Evolutionary conservation across 2,329 filamentous ascomycete genomes (phyloP).

Genomic region (Phialophora verrucosa): DNA sequence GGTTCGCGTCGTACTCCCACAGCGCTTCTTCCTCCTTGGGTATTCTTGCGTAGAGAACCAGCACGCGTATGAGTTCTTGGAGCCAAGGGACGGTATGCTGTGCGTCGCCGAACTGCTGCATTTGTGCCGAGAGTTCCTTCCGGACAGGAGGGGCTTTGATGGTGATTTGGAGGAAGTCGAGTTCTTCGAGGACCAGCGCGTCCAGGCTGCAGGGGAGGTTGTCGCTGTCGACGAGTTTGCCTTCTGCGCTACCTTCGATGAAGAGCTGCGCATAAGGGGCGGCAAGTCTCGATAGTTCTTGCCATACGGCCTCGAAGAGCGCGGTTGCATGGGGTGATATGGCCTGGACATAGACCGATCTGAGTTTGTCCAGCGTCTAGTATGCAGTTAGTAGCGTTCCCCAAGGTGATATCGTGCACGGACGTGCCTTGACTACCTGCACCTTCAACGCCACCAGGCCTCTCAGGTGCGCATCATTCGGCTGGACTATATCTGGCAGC

Average conservation of each 20-base stretch:
- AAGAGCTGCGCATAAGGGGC: constrained; percentile 80
- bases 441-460: constrained; percentile 85
- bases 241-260: constrained; percentile 82
- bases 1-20: constrained; percentile 95
- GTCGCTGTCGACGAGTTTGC: constrained; percentile 78
- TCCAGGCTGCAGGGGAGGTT: constrained; percentile 93
- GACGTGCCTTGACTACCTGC: constrained; percentile 77
- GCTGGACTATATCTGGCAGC: constrained; percentile 58
- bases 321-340: constrained; percentile 80
- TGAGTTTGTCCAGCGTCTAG: constrained; percentile 85
- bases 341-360: constrained; percentile 79
- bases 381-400: constrained; percentile 32
- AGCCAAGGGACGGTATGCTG: constrained; percentile 77
- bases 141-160: constrained; percentile 86
- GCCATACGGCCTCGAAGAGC: constrained; percentile 88
- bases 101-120: constrained; percentile 64
- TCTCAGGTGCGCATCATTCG: constrained; percentile 68
- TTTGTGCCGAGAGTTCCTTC: constrained; percentile 81
- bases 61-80: constrained; percentile 82
- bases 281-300: constrained; percentile 78
- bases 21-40: constrained; percentile 90
- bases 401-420: not conserved
- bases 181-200: constrained; percentile 88
- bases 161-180: constrained; percentile 93
- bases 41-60: constrained; percentile 85